Evolutionary conservation across 495 filamentous ascomycete genomes (phyloP), one percentile per base, ranked within the genome.

Genomic region (Polyplosphaeria fusca): DNA sequence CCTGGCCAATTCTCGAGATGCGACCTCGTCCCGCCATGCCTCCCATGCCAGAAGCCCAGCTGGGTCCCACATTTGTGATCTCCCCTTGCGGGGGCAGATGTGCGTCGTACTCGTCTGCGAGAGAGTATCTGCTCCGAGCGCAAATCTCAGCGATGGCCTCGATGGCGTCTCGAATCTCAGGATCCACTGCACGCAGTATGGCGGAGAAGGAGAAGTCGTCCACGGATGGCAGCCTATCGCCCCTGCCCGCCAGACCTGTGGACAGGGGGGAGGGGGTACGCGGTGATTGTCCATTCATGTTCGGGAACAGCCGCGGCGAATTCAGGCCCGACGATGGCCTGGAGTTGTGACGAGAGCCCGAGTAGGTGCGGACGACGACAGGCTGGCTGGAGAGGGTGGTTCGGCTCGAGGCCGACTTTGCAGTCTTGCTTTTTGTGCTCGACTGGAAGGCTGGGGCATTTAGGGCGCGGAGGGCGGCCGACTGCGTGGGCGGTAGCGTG

Each of bases 131-230:
- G 67, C 79, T 85, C 32, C 79, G 73, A 3, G 82, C 82, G 58
- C 78, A 84, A 47, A 86, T 84, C 60, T 84, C 79, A 18, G 82
- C 82, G 52, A 86, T 85, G 4, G 80, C 78, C 52, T 84, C 77
- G 24, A 86, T 71, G 2, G 82, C 81, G 14, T 63, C 63, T 19
- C 75, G 69, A 46, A 83, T 79, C 60, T 84, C 79, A 2, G 80
- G 74, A 49, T 81, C 77, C 48, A 84, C 80, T 32, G 82, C 79
- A 16, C 74, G 71, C 16, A 86, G 74, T 47, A 86, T 83, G 42
- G 73, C 71, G 25, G 78, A 79, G 64, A 86, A 84, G 19, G 79
- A 78, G 67, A 84, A 85, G 40, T 78, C 79, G 20, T 76, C 69
- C 24, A 78, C 70, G 0, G 77, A 65, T 11, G 79, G 79, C 7